Evolutionary conservation across 345 rosid species (phyloP).

Genomic region (Erucastrum elatum): DNA sequence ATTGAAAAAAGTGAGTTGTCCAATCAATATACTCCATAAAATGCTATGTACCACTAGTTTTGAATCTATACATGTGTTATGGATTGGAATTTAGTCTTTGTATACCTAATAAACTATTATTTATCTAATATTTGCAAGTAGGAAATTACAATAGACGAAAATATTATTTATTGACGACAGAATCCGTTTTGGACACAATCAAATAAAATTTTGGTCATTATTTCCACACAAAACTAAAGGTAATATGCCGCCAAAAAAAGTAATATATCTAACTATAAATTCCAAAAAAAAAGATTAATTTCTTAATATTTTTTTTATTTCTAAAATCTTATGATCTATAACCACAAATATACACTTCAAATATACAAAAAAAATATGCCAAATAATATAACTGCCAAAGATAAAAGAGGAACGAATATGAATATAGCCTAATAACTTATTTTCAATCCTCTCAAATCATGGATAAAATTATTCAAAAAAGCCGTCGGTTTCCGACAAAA

Average conservation of each 20-base stretch:
- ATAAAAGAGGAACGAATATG: neutral
- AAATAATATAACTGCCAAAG: conserved; percentile 2
- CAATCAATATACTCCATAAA: neutral
- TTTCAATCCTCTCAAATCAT: conserved; percentile 3
- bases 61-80: neutral
- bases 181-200: too few species aligned
- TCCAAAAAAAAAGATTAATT: too few species aligned
- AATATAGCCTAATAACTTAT: neutral
- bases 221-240: too few species aligned
- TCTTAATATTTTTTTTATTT: too few species aligned
- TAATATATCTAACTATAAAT: too few species aligned
- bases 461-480: neutral
- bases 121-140: neutral
- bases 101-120: neutral
- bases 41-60: neutral
- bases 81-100: neutral
- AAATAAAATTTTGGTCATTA: too few species aligned
- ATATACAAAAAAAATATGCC: neutral
- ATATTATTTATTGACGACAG: too few species aligned
- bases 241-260: too few species aligned
- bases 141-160: neutral
- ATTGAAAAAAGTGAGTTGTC: neutral
- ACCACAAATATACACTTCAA: neutral
- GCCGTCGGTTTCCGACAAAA: conserved; percentile 6
- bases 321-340: neutral